A percentile compares a stretch with the other conserved stretches of the same genome.
phyloP scores from a whole-genome alignment of 768 basidiomycete species.

The Calocybe indica region DNA sequence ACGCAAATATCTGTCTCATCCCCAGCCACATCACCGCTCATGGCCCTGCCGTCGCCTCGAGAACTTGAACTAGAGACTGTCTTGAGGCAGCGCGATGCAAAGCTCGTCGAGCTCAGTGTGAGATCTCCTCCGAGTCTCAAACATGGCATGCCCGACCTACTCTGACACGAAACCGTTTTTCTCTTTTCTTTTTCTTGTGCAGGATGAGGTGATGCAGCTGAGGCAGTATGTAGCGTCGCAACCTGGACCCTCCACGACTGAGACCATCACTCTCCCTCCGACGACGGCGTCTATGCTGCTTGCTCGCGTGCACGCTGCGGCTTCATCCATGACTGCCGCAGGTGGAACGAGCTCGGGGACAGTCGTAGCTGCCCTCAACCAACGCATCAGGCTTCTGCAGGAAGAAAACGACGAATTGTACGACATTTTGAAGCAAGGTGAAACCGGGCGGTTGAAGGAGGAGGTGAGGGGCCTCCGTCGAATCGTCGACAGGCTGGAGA shows the following conservation, averaged over 20 bases:
- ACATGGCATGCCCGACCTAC: background rate
- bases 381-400: conserved; percentile 66
- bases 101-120: conserved; percentile 68
- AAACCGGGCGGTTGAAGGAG: conserved; percentile 78
- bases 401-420: conserved; percentile 89
- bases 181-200: conserved; percentile 13
- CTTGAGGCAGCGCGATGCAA: conserved; percentile 68
- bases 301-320: conserved; percentile 53
- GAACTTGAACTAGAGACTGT: conserved; percentile 80
- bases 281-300: conserved; percentile 62
- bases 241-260: conserved; percentile 51
- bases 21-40: conserved; percentile 22
- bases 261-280: conserved; percentile 66
- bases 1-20: too few relatives aligned
- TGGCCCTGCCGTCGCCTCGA: conserved; percentile 69
- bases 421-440: conserved; percentile 62
- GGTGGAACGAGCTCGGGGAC: conserved; percentile 38
- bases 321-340: conserved; percentile 18
- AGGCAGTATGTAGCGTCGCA: conserved; percentile 61
- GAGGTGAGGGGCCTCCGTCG: conserved; percentile 67
- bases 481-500: conserved; percentile 64
- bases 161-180: conserved; percentile 4
- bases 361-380: conserved; percentile 68
- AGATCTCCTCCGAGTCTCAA: conserved; percentile 20
- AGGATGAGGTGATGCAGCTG: conserved; percentile 73